Percentiles rank a stretch among this genome's conserved stretches.
Evolutionary conservation across 257 asterid genomes (phyloP).

Genomic region (Solanum medicagineum): DNA sequence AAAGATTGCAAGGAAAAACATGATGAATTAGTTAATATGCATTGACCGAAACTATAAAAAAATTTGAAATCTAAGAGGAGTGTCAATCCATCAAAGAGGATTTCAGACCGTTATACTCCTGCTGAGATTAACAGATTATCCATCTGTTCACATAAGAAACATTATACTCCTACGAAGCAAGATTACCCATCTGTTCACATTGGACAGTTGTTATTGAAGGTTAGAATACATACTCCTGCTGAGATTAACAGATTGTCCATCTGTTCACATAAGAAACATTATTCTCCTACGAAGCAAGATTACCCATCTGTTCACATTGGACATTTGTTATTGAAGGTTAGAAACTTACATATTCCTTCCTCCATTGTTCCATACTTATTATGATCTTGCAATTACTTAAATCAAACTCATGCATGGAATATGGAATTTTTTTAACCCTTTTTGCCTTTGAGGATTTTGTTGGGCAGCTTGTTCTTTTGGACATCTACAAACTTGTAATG

Average conservation of each 20-base stretch:
- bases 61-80: not conserved
- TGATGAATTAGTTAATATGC: not conserved
- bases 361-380: no score
- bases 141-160: no score
- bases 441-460: not conserved
- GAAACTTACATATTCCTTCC: no score
- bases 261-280: no score
- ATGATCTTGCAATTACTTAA: no score
- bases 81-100: not conserved
- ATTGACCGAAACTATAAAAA: not conserved
- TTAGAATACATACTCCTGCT: not conserved
- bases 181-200: no score
- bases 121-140: not conserved
- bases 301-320: no score
- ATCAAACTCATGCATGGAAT: no score
- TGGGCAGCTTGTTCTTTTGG: not conserved
- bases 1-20: not conserved
- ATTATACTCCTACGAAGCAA: no score
- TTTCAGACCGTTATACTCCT: not conserved
- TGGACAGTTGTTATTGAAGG: no score
- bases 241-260: not conserved
- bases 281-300: no score
- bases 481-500: not conserved
- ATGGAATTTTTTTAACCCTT: not conserved
- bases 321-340: no score